phyloP scores from a whole-genome alignment of 2,329 filamentous ascomycete genomes.

The Fusarium subtropicale region DNA sequence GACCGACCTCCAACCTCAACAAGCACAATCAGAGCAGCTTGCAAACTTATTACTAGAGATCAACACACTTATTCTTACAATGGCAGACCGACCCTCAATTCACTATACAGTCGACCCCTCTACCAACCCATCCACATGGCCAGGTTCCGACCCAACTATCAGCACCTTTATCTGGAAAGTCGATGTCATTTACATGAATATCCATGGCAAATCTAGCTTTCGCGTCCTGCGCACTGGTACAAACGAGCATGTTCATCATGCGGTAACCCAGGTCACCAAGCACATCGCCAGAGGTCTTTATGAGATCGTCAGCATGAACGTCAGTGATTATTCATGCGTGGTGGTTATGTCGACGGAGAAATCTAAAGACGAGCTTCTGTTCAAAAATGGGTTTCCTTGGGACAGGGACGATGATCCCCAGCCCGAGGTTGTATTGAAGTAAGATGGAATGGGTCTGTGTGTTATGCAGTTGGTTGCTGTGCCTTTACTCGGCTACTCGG shows the following conservation, averaged over 20 bases:
- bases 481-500: background rate
- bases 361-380: background rate
- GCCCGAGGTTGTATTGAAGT: background rate
- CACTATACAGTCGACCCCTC: conserved; percentile 8
- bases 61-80: accelerated
- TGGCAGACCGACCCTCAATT: background rate
- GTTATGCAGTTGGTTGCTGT: background rate
- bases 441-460: background rate
- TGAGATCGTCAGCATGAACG: background rate
- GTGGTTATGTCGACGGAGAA: background rate
- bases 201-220: background rate
- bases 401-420: background rate
- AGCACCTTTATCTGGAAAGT: background rate
- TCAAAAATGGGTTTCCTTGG: conserved; percentile 1
- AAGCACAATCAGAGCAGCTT: accelerated
- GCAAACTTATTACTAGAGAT: too few species aligned
- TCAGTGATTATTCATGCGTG: background rate
- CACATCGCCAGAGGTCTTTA: background rate
- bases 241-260: conserved; percentile 6
- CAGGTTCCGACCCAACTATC: background rate
- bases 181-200: background rate
- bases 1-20: too few species aligned
- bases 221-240: background rate
- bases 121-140: background rate
- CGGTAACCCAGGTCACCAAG: background rate